Conservation (phyloP, 1,284 basidiomycete species). For the Ceratobasidium sp. region DNA sequence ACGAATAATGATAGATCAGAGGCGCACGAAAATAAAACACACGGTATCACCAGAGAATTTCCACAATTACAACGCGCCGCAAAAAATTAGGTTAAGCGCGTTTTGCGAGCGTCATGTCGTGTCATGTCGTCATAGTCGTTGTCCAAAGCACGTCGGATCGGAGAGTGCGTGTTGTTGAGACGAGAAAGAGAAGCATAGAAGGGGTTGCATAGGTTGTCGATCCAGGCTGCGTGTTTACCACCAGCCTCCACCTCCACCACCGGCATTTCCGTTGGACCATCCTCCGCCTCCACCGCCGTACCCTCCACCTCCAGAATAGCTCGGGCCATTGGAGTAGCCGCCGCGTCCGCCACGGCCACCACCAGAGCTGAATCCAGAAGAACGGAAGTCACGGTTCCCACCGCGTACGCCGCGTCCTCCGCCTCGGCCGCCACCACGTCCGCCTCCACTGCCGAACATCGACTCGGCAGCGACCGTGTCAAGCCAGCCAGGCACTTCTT, state of each 20-base stretch:
- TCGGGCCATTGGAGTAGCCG: constrained; percentile 52
- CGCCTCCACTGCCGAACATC: constrained; percentile 72
- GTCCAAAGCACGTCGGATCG: constrained; percentile 40
- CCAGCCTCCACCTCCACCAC: constrained; percentile 57
- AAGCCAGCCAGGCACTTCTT: constrained; percentile 94
- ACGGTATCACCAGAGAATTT: constrained; percentile 45
- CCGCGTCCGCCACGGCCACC: constrained; percentile 57
- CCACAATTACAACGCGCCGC: constrained; percentile 41
- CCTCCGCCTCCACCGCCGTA: constrained; percentile 59
- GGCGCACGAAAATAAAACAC: constrained; percentile 45
- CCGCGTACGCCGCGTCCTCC: constrained; percentile 69
- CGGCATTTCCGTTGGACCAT: constrained; percentile 60
- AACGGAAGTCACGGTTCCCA: constrained; percentile 64
- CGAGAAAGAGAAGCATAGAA: constrained; percentile 30
- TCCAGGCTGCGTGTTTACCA: constrained; percentile 22
- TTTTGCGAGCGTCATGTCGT: constrained; percentile 42
- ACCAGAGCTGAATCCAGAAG: constrained; percentile 54
- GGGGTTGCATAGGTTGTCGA: constrained; percentile 31
- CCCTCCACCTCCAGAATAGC: constrained; percentile 48
- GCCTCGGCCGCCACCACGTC: constrained; percentile 67
- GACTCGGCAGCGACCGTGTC: constrained; percentile 88
- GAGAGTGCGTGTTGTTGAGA: constrained; percentile 31
- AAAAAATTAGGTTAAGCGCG: constrained; percentile 36
- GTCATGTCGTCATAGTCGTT: constrained; percentile 44
- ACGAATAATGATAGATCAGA: constrained; percentile 45